Conservation (phyloP, 2,329 filamentous ascomycete genomes). For the Scedosporium minutisporum region DNA sequence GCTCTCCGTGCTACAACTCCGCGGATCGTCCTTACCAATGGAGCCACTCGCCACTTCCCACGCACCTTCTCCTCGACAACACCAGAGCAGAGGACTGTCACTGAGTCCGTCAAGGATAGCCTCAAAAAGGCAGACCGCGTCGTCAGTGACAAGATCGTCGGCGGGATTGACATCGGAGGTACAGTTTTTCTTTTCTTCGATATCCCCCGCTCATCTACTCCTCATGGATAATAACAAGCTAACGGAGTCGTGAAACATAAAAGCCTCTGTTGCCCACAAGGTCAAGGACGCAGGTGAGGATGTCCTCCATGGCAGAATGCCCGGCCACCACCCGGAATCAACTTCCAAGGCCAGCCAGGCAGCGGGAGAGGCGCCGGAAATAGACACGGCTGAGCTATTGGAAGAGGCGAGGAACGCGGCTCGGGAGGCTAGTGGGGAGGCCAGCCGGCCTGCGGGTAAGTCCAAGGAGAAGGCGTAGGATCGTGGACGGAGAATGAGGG, state of each 20-base stretch:
- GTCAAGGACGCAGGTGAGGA: conserved; percentile 36
- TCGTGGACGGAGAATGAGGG: conserved; percentile 21
- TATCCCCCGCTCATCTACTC: neutral
- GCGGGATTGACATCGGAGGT: conserved; percentile 51
- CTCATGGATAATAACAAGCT: neutral
- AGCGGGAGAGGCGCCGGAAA: conserved; percentile 26
- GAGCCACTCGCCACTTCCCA: conserved; percentile 20
- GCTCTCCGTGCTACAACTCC: conserved; percentile 22
- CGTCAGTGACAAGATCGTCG: conserved; percentile 51
- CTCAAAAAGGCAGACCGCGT: conserved; percentile 49
- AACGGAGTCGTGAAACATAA: too few species aligned
- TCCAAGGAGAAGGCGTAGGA: conserved; percentile 28
- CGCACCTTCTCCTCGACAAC: conserved; percentile 42
- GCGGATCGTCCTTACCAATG: conserved; percentile 26
- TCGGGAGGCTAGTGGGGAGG: conserved; percentile 29
- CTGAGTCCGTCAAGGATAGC: conserved; percentile 49
- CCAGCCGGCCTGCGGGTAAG: conserved; percentile 32
- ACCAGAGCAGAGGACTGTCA: conserved; percentile 34
- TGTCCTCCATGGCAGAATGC: conserved; percentile 21
- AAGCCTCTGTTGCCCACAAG: conserved; percentile 33
- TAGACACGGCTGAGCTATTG: conserved; percentile 33
- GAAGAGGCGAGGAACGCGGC: conserved; percentile 28
- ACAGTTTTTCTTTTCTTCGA: conserved; percentile 9
- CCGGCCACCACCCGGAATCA: conserved; percentile 23
- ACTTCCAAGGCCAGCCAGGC: conserved; percentile 25